These are phyloP conservation scores for Helotiales sp. DNA, from an alignment of 2,329 filamentous ascomycete species.

Conservation along the genomic window DNA sequence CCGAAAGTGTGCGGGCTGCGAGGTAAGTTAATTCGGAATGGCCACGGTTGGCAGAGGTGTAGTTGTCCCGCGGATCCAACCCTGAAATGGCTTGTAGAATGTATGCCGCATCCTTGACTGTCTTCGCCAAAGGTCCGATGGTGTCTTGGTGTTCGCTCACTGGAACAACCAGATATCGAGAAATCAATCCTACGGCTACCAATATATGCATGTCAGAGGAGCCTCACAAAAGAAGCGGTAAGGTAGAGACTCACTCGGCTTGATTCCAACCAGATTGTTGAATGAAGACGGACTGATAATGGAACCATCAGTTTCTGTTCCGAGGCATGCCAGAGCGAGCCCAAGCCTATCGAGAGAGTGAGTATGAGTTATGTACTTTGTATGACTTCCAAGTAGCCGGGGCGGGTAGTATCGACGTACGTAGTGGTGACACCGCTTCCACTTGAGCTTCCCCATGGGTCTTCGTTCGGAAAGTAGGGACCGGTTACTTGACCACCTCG, in stretches of 20 bases:
- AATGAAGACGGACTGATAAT: slow-evolving; percentile 59
- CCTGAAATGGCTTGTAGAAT: slow-evolving; percentile 68
- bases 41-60: slow-evolving; percentile 65
- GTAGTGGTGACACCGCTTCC: slow-evolving; percentile 65
- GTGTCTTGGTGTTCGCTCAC: slow-evolving; percentile 69
- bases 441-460: slow-evolving; percentile 65
- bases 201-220: no score
- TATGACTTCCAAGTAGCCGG: no score
- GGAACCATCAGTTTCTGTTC: slow-evolving; percentile 68
- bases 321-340: slow-evolving; percentile 61
- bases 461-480: slow-evolving; percentile 65
- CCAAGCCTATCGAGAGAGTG: slow-evolving; percentile 53
- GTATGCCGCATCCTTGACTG: slow-evolving; percentile 67
- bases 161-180: slow-evolving; percentile 66
- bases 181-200: slow-evolving; percentile 69
- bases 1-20: slow-evolving; percentile 57
- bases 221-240: no score
- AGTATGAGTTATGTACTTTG: no score
- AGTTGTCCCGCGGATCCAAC: slow-evolving; percentile 63
- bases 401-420: no score
- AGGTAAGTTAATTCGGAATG: slow-evolving; percentile 67
- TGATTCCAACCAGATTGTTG: slow-evolving; percentile 64
- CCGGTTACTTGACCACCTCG: slow-evolving; percentile 65
- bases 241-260: no score
- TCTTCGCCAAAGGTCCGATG: slow-evolving; percentile 67